Percentiles rank a stretch among this genome's conserved stretches.
phyloP scores from a whole-genome alignment of 306 rosid genomes.

The Carpinus viminea region DNA sequence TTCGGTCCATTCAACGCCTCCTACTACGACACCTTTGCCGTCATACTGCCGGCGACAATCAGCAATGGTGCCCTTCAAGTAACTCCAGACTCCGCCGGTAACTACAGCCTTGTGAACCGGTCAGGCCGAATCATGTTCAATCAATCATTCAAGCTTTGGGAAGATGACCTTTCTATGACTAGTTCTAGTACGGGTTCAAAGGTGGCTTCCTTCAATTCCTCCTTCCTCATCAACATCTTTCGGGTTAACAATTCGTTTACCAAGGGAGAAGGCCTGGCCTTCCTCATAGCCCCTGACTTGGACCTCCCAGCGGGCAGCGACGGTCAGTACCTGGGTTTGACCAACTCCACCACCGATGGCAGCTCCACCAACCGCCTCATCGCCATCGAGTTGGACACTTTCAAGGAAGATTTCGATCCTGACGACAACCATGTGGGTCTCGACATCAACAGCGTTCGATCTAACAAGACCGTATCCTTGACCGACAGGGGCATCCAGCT shows the following conservation, averaged over 20 bases:
- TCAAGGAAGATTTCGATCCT: constrained; percentile 53
- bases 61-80: constrained; percentile 50
- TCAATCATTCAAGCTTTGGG: constrained; percentile 52
- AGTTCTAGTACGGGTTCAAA: background rate
- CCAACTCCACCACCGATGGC: constrained; percentile 68
- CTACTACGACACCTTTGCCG: constrained; percentile 10
- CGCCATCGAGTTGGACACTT: constrained; percentile 74
- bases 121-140: constrained; percentile 55
- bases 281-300: constrained; percentile 46
- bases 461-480: constrained; percentile 36
- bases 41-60: constrained; percentile 38
- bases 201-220: constrained; percentile 59
- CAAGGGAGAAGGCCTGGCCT: constrained; percentile 71
- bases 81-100: constrained; percentile 59
- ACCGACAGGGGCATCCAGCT: constrained; percentile 40
- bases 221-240: constrained; percentile 54
- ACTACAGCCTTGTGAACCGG: constrained; percentile 23
- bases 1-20: constrained; percentile 51
- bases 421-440: constrained; percentile 69
- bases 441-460: constrained; percentile 51
- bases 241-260: constrained; percentile 17
- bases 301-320: constrained; percentile 37
- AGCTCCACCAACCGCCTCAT: constrained; percentile 42
- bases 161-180: background rate
- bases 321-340: constrained; percentile 66